These are phyloP conservation scores for Metschnikowia baotianmanensis DNA, from an alignment of 805 yeast species.

Conservation along the genomic window DNA sequence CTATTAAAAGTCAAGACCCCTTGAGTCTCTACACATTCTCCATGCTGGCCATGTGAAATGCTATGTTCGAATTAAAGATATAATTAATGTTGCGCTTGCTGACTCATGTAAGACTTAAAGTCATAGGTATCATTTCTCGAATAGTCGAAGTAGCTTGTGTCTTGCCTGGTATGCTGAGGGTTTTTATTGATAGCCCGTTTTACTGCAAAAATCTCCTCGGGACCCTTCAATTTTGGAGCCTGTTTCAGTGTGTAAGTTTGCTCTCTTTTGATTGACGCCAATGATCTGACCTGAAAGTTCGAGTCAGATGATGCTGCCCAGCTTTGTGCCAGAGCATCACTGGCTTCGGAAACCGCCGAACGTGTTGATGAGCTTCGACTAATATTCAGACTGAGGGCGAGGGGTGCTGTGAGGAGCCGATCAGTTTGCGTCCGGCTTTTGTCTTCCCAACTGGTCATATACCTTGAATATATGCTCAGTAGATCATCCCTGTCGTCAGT, in stretches of 20 bases:
- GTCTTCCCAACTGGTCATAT: slow-evolving; percentile 22
- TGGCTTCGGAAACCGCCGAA: slow-evolving; percentile 14
- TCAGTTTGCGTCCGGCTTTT: background rate
- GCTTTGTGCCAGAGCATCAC: slow-evolving; percentile 16
- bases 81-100: slow-evolving; percentile 11
- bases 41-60: too few relatives aligned
- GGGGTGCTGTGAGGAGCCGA: background rate
- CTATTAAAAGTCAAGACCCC: too few relatives aligned
- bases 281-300: slow-evolving; percentile 15
- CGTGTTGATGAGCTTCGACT: slow-evolving; percentile 6
- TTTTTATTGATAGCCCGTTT: background rate
- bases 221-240: background rate
- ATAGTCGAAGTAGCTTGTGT: slow-evolving; percentile 37
- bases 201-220: background rate
- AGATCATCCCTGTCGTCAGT: slow-evolving; percentile 28
- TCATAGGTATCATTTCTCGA: slow-evolving; percentile 31
- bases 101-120: slow-evolving; percentile 37
- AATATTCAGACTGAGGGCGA: background rate
- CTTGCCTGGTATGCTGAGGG: slow-evolving; percentile 6
- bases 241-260: slow-evolving; percentile 1
- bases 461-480: slow-evolving; percentile 42
- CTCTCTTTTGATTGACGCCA: slow-evolving; percentile 7
- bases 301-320: slow-evolving; percentile 21
- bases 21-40: too few relatives aligned
- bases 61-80: background rate